Conservation (phyloP, 2,329 filamentous ascomycete genomes). For the Fusarium sp. region DNA sequence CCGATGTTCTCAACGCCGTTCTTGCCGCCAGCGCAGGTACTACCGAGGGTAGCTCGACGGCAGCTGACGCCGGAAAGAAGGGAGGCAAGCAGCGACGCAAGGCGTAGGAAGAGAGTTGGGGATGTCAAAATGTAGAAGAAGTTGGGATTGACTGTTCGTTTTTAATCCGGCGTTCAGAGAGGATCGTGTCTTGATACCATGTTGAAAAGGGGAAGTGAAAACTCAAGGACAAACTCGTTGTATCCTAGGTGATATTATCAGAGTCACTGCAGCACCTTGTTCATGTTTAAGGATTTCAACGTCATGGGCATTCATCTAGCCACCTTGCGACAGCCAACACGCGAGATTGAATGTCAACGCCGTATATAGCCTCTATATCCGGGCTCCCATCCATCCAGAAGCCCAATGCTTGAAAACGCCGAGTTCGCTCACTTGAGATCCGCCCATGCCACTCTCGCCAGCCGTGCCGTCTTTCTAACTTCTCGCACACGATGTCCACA, state of each 20-base stretch:
- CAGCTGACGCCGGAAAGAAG: slow-evolving; percentile 54
- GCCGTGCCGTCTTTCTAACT: slow-evolving; percentile 62
- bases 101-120: slow-evolving; percentile 44
- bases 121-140: neutral
- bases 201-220: slow-evolving; percentile 1
- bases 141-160: slow-evolving; percentile 10
- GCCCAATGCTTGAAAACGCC: slow-evolving; percentile 19
- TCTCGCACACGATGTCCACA: slow-evolving; percentile 67
- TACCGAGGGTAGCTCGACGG: slow-evolving; percentile 45
- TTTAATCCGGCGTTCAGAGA: slow-evolving; percentile 36
- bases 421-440: slow-evolving; percentile 46
- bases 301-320: slow-evolving; percentile 4
- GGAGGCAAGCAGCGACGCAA: slow-evolving; percentile 62
- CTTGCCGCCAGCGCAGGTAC: slow-evolving; percentile 51
- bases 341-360: neutral
- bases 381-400: neutral
- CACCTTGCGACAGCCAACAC: slow-evolving; percentile 10
- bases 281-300: slow-evolving; percentile 1
- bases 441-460: slow-evolving; percentile 64
- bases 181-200: slow-evolving; percentile 22
- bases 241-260: neutral
- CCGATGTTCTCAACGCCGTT: slow-evolving; percentile 63
- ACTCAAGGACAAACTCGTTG: neutral
- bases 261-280: neutral
- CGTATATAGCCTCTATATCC: slow-evolving; percentile 19